A percentile compares a stretch with the other conserved stretches of the same genome.
Conservation (phyloP, 768 basidiomycete species). For the Glaciozyma antarctica region DNA sequence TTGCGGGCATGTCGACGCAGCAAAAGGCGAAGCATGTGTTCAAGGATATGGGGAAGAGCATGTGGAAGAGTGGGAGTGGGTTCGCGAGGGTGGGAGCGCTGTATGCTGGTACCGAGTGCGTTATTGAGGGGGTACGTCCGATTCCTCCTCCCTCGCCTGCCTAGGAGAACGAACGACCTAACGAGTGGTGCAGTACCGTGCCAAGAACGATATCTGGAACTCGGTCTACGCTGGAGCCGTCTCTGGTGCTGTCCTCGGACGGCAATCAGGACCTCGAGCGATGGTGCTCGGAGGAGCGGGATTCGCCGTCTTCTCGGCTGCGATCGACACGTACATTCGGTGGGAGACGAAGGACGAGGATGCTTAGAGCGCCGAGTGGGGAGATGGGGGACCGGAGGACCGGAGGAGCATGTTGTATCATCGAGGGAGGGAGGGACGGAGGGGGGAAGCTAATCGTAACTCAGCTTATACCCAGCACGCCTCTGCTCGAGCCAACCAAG, state of each 20-base stretch:
- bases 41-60: conserved; percentile 86
- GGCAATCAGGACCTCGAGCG: conserved; percentile 76
- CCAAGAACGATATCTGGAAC: conserved; percentile 89
- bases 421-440: too few species aligned
- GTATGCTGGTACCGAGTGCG: conserved; percentile 91
- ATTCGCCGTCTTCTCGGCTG: conserved; percentile 87
- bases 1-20: conserved; percentile 48
- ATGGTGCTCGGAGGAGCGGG: conserved; percentile 79
- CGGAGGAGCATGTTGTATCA: too few species aligned
- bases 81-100: conserved; percentile 90
- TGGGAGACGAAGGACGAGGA: conserved; percentile 17
- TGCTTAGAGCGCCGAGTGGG: not conserved
- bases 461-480: too few species aligned
- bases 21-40: conserved; percentile 79
- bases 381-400: too few species aligned
- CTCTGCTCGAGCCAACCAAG: too few species aligned
- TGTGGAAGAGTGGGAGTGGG: conserved; percentile 49
- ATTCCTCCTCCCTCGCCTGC: not conserved
- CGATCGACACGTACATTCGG: conserved; percentile 53
- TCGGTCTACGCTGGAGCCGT: conserved; percentile 78
- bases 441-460: too few species aligned
- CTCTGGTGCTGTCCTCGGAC: conserved; percentile 77
- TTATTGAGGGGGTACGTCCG: conserved; percentile 75
- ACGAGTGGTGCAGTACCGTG: conserved; percentile 61
- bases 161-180: not conserved